These are phyloP conservation scores for Aegilops tauschii DNA, from an alignment of 176 grass and related monocot genomes.

Conservation along the genomic window DNA sequence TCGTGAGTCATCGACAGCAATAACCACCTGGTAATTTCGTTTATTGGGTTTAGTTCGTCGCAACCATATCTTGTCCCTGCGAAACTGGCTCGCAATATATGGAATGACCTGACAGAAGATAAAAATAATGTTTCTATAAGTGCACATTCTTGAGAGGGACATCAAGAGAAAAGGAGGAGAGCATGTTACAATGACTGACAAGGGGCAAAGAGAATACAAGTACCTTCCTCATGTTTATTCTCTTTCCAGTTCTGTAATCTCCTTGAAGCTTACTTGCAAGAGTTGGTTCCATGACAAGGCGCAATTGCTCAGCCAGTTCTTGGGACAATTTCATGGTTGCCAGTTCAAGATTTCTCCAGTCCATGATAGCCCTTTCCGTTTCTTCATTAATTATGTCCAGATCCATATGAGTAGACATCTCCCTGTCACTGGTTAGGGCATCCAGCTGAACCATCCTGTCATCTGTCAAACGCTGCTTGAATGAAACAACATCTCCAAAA, in stretches of 20 bases:
- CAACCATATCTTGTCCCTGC: slow-evolving; percentile 94
- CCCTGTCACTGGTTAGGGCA: slow-evolving; percentile 24
- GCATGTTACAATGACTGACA: background rate
- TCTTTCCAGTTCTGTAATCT: slow-evolving; percentile 98
- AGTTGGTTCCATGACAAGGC: slow-evolving; percentile 95
- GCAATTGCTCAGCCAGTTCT: slow-evolving; percentile 90
- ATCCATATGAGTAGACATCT: slow-evolving; percentile 42
- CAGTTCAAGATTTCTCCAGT: slow-evolving; percentile 78
- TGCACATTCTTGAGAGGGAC: background rate
- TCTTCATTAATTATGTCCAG: slow-evolving; percentile 42
- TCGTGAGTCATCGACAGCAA: slow-evolving; percentile 85
- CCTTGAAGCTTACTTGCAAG: slow-evolving; percentile 97
- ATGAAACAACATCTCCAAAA: slow-evolving; percentile 59
- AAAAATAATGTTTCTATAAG: slow-evolving; percentile 19
- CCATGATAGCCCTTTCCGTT: slow-evolving; percentile 42
- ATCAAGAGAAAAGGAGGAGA: background rate
- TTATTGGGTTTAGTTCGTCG: slow-evolving; percentile 94
- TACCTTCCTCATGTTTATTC: slow-evolving; percentile 99
- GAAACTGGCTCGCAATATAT: slow-evolving; percentile 91
- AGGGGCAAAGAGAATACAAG: background rate
- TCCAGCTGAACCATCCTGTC: slow-evolving; percentile 37
- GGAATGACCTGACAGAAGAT: slow-evolving; percentile 77
- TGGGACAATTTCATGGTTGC: slow-evolving; percentile 81
- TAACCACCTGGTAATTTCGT: slow-evolving; percentile 90
- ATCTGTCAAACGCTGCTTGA: slow-evolving; percentile 47